Percentiles rank a stretch among this genome's conserved stretches.
These are phyloP conservation scores for Perkinsela sp. DNA, from an alignment of 208 protist genomes.

Conservation along the genomic window DNA sequence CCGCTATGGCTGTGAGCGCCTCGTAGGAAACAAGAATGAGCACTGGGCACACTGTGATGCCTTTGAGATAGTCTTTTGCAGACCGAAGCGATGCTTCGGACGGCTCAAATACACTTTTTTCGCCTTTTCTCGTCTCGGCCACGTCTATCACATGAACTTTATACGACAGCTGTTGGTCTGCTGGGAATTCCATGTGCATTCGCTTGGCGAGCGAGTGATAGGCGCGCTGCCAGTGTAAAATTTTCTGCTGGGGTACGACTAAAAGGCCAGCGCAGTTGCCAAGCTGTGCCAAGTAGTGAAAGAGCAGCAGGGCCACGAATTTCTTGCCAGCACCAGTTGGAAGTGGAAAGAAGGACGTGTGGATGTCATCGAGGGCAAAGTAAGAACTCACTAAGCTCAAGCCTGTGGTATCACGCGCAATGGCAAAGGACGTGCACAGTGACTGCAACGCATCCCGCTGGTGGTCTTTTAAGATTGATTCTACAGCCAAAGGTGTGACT, in stretches of 20 bases:
- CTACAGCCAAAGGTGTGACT: too few relatives aligned
- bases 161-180: not conserved
- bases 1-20: not conserved
- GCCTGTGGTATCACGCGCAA: too few relatives aligned
- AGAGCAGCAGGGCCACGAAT: not conserved
- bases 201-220: not conserved
- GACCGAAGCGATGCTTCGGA: not conserved
- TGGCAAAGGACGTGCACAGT: too few relatives aligned
- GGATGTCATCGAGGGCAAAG: too few relatives aligned
- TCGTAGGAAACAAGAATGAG: not conserved
- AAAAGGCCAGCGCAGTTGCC: not conserved
- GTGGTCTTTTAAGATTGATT: too few relatives aligned
- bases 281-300: not conserved
- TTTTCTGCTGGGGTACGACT: not conserved
- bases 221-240: not conserved
- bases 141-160: not conserved
- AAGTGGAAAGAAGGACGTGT: not conserved
- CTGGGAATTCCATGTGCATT: not conserved
- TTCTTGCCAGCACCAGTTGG: not conserved
- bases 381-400: too few relatives aligned
- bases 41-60: not conserved
- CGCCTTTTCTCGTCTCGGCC: not conserved
- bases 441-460: too few relatives aligned
- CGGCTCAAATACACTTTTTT: not conserved
- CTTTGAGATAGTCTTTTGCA: not conserved